phyloP scores from a whole-genome alignment of 306 rosid genomes.

The Luffa aegyptiaca region DNA sequence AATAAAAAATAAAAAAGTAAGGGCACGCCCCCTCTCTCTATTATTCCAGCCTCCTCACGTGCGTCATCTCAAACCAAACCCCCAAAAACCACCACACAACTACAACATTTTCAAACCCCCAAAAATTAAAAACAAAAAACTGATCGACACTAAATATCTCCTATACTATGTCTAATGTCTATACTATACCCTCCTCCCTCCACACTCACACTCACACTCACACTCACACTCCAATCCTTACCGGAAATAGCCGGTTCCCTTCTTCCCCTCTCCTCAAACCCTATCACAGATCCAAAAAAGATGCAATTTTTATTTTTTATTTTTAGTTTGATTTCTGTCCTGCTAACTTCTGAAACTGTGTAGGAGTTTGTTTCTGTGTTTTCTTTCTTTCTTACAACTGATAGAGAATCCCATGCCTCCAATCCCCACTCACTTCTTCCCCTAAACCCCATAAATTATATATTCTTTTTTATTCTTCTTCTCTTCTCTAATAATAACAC shows the following conservation, averaged over 20 bases:
- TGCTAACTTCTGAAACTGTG: background rate
- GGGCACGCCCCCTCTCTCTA: background rate
- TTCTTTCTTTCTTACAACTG: background rate
- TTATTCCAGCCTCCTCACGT: constrained; percentile 7
- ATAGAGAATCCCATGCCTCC: constrained; percentile 15
- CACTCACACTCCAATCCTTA: constrained; percentile 12
- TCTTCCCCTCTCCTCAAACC: constrained; percentile 42
- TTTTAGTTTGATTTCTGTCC: background rate
- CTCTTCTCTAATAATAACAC: background rate
- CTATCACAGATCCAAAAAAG: constrained; percentile 9
- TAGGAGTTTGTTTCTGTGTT: background rate
- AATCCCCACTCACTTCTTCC: background rate
- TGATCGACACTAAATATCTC: constrained; percentile 40
- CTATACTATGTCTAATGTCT: background rate
- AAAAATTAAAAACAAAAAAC: background rate
- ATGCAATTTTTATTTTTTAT: background rate
- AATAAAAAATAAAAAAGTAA: background rate
- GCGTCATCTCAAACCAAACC: background rate
- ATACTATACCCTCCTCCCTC: background rate
- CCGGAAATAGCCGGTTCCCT: constrained; percentile 51
- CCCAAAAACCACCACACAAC: background rate
- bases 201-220: background rate
- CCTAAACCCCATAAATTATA: background rate
- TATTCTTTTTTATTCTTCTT: too few relatives aligned
- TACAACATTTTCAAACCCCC: background rate